Percentiles rank a stretch among this genome's conserved stretches.
These are phyloP conservation scores for Penstemon eatonii DNA, from an alignment of 257 asterid genomes.

Conservation along the genomic window DNA sequence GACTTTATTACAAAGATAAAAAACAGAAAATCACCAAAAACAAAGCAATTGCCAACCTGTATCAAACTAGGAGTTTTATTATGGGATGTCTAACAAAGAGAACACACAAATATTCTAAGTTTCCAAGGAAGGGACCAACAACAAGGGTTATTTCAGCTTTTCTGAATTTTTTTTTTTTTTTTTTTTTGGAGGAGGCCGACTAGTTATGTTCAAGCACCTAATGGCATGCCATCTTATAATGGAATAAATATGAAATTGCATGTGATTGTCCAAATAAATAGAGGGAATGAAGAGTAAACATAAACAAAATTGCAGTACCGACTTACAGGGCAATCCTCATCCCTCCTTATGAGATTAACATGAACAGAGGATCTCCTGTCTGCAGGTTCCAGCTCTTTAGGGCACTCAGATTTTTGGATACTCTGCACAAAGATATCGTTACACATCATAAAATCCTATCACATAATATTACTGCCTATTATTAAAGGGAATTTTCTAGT, in stretches of 20 bases:
- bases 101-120: neutral
- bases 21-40: neutral
- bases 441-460: neutral
- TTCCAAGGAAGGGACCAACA: neutral
- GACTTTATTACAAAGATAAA: neutral
- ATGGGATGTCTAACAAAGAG: too few species aligned
- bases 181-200: neutral
- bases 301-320: neutral
- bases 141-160: neutral
- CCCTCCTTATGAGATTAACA: conserved; percentile 86
- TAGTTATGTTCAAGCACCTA: conserved; percentile 12
- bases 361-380: conserved; percentile 71
- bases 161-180: neutral
- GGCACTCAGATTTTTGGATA: conserved; percentile 83
- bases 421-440: conserved; percentile 55
- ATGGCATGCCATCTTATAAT: conserved; percentile 1
- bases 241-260: neutral
- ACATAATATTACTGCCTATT: too few species aligned
- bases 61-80: too few species aligned
- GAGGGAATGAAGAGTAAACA: neutral
- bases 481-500: neutral
- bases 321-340: conserved; percentile 78
- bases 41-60: neutral
- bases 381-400: conserved; percentile 89
- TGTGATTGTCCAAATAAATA: neutral